Evolutionary conservation across 1,139 yeast species (phyloP), one percentile per base, ranked within the genome.

Genomic region (Yamadazyma spencermartinsiae): DNA sequence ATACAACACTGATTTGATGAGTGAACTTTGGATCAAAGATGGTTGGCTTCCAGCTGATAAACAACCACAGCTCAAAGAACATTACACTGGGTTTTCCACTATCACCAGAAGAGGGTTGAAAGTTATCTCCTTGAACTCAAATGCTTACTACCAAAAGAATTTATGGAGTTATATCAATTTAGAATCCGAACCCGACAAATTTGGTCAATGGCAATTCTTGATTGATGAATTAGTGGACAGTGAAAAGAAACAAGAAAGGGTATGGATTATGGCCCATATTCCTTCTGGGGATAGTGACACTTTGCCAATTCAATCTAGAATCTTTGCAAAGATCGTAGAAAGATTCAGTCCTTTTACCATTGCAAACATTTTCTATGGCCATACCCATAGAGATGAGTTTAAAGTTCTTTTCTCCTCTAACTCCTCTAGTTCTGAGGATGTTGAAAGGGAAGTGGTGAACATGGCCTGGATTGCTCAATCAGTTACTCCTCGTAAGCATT

Each of bases 251-350:
- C 79, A 76, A 33, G 79, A 80, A 56, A 67, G 84, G 46, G 89
- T 81, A 4, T 83, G 89, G 89, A 68, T 83, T 41, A 71, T 80
- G 55, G 80, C 86, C 16, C 89, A 83, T 54, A 79, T 82, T 36
- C 88, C 89, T 29, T 67, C 75, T 4, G 73, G 78, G 16, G 74
- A 70, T 42, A 36, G 23, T 25, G 86, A 82, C 48, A 69, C 83
- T 13, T 61, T 82, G 38, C 87, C 88, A n/a, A 64, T 79, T 30
- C 82, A 79, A 36, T 74, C 86, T 9, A 65, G 73, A 35, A 65
- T 79, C 31, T 77, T 81, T 44, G 65, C 73, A 26, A 76, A 76
- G 46, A 77, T 82, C 35, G 72, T 83, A 18, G 79, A 80, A 49
- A 70, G 89, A 52, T 83, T 82, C 55, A 76, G 85, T 29, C 87